Conservation (phyloP, 257 asterid species). For the Catharanthus roseus region DNA sequence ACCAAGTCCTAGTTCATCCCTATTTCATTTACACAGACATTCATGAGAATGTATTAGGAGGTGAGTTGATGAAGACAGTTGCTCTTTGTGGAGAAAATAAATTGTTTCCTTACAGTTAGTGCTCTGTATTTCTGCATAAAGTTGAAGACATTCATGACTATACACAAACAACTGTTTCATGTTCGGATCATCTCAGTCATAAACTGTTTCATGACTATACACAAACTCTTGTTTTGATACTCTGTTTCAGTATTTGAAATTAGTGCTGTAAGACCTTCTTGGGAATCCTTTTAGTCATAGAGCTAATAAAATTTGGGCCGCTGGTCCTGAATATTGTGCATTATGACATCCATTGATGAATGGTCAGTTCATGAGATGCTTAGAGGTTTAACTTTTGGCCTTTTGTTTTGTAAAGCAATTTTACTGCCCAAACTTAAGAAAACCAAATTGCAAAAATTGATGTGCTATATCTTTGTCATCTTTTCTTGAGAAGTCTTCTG, state of each 20-base stretch:
- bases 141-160: too few relatives aligned
- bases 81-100: too few relatives aligned
- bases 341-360: not conserved
- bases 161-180: too few relatives aligned
- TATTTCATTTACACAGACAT: not conserved
- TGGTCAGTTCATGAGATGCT: not conserved
- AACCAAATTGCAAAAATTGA: too few relatives aligned
- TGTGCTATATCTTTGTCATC: too few relatives aligned
- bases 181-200: too few relatives aligned
- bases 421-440: too few relatives aligned
- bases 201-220: too few relatives aligned
- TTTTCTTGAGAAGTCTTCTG: too few relatives aligned
- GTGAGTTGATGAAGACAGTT: not conserved
- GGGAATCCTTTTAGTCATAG: not conserved
- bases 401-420: not conserved
- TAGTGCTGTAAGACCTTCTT: not conserved
- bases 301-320: not conserved
- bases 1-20: too few relatives aligned
- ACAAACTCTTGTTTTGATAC: not conserved
- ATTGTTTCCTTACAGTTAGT: not conserved
- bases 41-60: not conserved
- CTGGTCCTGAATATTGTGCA: not conserved
- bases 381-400: too few relatives aligned
- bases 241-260: not conserved
- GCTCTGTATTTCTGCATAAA: not conserved